Evolutionary conservation across 192 early-diverging fungal species (phyloP).

Genomic region (Entomortierella parvispora): DNA sequence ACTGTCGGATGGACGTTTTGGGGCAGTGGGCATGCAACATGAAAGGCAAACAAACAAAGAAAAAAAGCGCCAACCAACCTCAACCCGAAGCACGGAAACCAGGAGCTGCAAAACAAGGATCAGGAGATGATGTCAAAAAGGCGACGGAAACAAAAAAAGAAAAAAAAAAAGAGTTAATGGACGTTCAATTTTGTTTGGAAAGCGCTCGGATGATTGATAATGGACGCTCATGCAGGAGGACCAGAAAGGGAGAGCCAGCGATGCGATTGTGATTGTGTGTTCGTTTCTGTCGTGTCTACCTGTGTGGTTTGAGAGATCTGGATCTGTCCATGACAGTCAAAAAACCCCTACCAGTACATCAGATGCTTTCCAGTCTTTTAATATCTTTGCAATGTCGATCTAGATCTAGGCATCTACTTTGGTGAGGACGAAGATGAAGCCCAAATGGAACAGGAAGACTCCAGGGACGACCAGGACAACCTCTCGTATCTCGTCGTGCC

Average conservation of each 20-base stretch:
- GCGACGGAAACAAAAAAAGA: background rate
- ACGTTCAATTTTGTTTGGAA: background rate
- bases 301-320: too few species aligned
- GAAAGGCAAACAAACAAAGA: too few species aligned
- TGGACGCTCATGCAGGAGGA: constrained; percentile 24
- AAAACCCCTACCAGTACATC: too few species aligned
- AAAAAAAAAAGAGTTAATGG: background rate
- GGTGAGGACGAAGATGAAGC: constrained; percentile 39
- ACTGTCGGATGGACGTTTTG: too few species aligned
- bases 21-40: too few species aligned
- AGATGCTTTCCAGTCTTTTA: background rate
- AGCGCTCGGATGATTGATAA: constrained; percentile 24
- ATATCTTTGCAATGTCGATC: too few species aligned
- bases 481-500: constrained; percentile 22
- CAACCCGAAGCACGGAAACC: too few species aligned
- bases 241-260: background rate
- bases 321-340: too few species aligned
- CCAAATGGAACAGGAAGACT: constrained; percentile 26
- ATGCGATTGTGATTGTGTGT: background rate
- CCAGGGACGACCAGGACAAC: constrained; percentile 16
- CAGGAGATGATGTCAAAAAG: too few species aligned
- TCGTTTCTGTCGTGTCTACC: background rate
- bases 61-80: too few species aligned
- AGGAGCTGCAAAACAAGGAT: too few species aligned
- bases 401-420: constrained; percentile 51